Percentiles rank a stretch among this genome's conserved stretches.
Evolutionary conservation across 1,284 basidiomycete genomes (phyloP).

Genomic region (Puccinia horiana): DNA sequence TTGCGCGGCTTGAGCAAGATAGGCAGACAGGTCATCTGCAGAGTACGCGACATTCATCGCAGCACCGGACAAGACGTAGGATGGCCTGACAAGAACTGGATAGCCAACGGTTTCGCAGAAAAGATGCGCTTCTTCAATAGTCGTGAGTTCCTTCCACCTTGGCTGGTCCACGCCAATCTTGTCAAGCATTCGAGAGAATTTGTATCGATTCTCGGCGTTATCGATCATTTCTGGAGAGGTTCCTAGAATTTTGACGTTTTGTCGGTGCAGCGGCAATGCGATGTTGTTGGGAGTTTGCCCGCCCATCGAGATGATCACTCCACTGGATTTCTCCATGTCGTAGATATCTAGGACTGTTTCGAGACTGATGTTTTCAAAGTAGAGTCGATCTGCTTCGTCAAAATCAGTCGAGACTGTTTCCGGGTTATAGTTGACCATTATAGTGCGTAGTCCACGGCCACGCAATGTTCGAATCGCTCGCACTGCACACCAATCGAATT

Average conservation of each 20-base stretch:
- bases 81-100: conserved; percentile 93
- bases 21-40: conserved; percentile 82
- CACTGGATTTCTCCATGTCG: conserved; percentile 82
- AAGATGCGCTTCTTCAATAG: conserved; percentile 78
- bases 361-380: conserved; percentile 97
- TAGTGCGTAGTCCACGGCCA: conserved; percentile 87
- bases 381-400: conserved; percentile 95
- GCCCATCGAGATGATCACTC: conserved; percentile 95
- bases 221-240: conserved; percentile 99
- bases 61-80: conserved; percentile 95
- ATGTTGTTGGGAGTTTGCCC: conserved; percentile 99
- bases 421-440: conserved; percentile 99
- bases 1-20: conserved; percentile 91
- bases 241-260: conserved; percentile 96
- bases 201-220: conserved; percentile 98
- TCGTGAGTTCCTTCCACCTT: conserved; percentile 92
- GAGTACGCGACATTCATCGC: conserved; percentile 99
- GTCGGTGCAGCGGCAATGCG: conserved; percentile 84
- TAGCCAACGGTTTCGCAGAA: conserved; percentile 92
- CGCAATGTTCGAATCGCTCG: conserved; percentile 92
- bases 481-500: conserved; percentile 99
- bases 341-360: conserved; percentile 98
- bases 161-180: conserved; percentile 98
- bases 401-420: conserved; percentile 99
- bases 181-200: conserved; percentile 96